A percentile compares a stretch with the other conserved stretches of the same genome.
phyloP scores from a whole-genome alignment of 2,329 filamentous ascomycete species.

The Eurotiales sp. region DNA sequence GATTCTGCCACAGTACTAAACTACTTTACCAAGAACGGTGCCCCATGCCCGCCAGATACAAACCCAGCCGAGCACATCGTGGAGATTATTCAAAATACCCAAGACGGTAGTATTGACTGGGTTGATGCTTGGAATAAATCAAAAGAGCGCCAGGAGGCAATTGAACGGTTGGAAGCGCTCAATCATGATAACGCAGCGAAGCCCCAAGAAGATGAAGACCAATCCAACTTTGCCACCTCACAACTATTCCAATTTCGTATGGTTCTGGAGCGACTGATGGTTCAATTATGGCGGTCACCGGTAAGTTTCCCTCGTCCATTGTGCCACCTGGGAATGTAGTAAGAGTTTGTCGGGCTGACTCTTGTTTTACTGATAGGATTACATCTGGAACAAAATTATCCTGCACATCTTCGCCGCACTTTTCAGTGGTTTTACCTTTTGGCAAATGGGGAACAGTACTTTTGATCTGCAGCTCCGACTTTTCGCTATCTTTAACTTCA shows the following conservation, averaged over 20 bases:
- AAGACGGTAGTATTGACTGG: slow-evolving; percentile 26
- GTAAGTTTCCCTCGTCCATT: slow-evolving; percentile 23
- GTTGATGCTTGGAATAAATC: slow-evolving; percentile 31
- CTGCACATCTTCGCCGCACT: slow-evolving; percentile 54
- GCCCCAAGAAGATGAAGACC: slow-evolving; percentile 27
- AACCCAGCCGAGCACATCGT: slow-evolving; percentile 53
- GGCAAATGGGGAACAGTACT: slow-evolving; percentile 53
- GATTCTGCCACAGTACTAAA: slow-evolving; percentile 38
- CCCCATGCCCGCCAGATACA: slow-evolving; percentile 48
- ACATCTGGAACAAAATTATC: slow-evolving; percentile 46
- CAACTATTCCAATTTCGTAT: slow-evolving; percentile 38
- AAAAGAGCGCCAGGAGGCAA: slow-evolving; percentile 23
- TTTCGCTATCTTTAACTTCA: slow-evolving; percentile 62
- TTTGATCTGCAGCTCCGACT: slow-evolving; percentile 53
- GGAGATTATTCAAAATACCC: slow-evolving; percentile 32
- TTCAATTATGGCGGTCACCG: slow-evolving; percentile 32
- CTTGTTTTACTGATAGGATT: slow-evolving; percentile 25
- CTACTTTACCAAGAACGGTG: slow-evolving; percentile 54
- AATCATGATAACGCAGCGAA: slow-evolving; percentile 21
- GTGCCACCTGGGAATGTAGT: not conserved
- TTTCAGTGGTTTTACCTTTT: slow-evolving; percentile 62
- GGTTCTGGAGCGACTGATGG: slow-evolving; percentile 31
- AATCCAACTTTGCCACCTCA: slow-evolving; percentile 35
- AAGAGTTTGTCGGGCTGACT: no score
- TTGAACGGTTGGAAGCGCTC: slow-evolving; percentile 25